A percentile compares a stretch with the other conserved stretches of the same genome.
These are phyloP conservation scores for Paratinospora sagittata DNA, from an alignment of 164 flowering plant species.

Conservation along the genomic window DNA sequence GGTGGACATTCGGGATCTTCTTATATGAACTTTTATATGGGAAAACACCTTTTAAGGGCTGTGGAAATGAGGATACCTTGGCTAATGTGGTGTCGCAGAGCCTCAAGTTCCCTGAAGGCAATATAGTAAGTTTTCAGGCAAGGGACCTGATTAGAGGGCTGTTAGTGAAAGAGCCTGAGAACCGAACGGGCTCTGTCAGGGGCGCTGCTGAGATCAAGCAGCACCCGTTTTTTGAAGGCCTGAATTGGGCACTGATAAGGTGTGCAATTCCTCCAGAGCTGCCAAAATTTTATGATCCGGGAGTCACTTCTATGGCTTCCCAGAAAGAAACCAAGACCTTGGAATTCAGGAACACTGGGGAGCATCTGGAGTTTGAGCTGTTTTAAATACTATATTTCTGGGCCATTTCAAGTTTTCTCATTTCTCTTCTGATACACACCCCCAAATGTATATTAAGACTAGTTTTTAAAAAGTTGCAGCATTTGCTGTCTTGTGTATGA, in stretches of 20 bases:
- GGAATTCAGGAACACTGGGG: conserved; percentile 23
- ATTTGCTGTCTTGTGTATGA: background rate
- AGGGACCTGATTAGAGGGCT: conserved; percentile 64
- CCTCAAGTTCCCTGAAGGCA: conserved; percentile 58
- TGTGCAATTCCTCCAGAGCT: conserved; percentile 75
- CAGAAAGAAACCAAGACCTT: conserved; percentile 25
- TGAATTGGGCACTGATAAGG: conserved; percentile 82
- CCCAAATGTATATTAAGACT: background rate
- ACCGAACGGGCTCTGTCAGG: conserved; percentile 61
- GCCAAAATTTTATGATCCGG: conserved; percentile 39
- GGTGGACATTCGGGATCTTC: conserved; percentile 92
- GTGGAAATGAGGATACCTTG: conserved; percentile 65
- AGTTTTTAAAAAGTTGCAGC: background rate
- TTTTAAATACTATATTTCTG: conserved; percentile 29
- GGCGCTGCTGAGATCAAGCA: conserved; percentile 90
- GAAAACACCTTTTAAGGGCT: conserved; percentile 81
- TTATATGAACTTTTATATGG: conserved; percentile 75
- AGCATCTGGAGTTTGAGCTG: conserved; percentile 49
- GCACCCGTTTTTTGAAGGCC: conserved; percentile 75
- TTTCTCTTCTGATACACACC: background rate
- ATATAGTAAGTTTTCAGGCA: conserved; percentile 59
- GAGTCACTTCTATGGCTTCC: conserved; percentile 14
- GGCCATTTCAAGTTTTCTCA: conserved; percentile 1
- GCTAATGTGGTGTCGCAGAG: conserved; percentile 57
- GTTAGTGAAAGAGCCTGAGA: conserved; percentile 66